Percentiles rank a stretch among this genome's conserved stretches.
phyloP scores from a whole-genome alignment of 75 land plant genomes.

The Pinus albicaulis region DNA sequence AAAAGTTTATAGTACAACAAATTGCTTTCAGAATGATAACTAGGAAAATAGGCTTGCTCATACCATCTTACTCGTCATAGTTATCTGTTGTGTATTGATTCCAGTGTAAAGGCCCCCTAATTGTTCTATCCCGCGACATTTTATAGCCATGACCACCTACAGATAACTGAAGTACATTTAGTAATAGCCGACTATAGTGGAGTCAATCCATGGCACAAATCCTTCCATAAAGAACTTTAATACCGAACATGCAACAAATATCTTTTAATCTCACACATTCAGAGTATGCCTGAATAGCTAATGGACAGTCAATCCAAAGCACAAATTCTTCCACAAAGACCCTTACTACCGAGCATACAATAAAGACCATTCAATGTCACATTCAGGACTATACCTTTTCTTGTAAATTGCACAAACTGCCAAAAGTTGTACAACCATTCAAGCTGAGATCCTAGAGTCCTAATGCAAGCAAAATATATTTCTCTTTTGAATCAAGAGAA shows the following conservation, averaged over 20 bases:
- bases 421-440: background rate
- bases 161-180: background rate
- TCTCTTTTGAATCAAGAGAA: too few relatives aligned
- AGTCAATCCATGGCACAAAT: background rate
- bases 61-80: conserved; percentile 90
- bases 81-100: conserved; percentile 69
- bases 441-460: background rate
- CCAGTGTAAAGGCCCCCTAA: conserved; percentile 82
- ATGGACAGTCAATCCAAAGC: too few relatives aligned
- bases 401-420: background rate
- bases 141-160: conserved; percentile 88
- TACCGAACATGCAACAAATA: too few relatives aligned
- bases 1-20: background rate
- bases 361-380: background rate
- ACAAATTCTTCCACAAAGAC: too few relatives aligned
- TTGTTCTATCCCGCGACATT: conserved; percentile 64
- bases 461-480: background rate
- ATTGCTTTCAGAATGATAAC: background rate
- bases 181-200: background rate
- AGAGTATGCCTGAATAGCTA: too few relatives aligned
- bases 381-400: background rate
- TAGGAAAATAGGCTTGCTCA: background rate
- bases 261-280: too few relatives aligned
- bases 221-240: too few relatives aligned
- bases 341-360: too few relatives aligned